Evolutionary conservation across 2,329 filamentous ascomycete species (phyloP).

Genomic region (Pyricularia grisea): DNA sequence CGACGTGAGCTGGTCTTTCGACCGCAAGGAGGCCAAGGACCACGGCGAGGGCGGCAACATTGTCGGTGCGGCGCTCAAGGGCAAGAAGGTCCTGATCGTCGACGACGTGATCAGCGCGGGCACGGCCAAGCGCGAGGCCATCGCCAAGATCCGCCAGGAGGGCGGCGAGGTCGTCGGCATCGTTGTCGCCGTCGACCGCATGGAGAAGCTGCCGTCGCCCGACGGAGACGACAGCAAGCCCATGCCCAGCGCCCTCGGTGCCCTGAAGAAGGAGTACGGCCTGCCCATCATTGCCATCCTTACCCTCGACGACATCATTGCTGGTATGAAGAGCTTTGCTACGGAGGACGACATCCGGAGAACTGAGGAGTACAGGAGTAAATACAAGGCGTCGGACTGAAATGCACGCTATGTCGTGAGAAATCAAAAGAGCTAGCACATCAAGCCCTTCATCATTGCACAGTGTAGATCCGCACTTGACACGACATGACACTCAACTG

Average conservation of each 20-base stretch:
- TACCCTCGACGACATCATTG: conserved; percentile 75
- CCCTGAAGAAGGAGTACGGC: conserved; percentile 72
- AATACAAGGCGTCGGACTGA: conserved; percentile 50
- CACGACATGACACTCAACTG: neutral
- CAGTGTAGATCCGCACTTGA: neutral
- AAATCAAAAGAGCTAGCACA: neutral
- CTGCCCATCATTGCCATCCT: conserved; percentile 79
- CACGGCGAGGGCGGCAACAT: conserved; percentile 93
- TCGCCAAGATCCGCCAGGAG: conserved; percentile 77
- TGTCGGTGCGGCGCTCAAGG: conserved; percentile 76
- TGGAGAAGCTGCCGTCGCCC: conserved; percentile 66
- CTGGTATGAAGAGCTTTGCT: conserved; percentile 53
- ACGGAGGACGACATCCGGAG: conserved; percentile 53
- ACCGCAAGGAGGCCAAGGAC: conserved; percentile 92
- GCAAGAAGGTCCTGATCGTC: conserved; percentile 79
- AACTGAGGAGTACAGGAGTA: conserved; percentile 64
- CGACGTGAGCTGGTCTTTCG: conserved; percentile 74
- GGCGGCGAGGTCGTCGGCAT: conserved; percentile 82
- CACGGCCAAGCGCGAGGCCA: conserved; percentile 86
- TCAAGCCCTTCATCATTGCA: neutral
- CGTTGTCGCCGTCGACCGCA: conserved; percentile 78
- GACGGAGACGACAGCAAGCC: conserved; percentile 58
- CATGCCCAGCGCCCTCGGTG: conserved; percentile 73
- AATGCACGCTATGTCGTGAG: neutral
- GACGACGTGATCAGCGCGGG: conserved; percentile 97